Percentiles rank a stretch among this genome's conserved stretches.
Conservation (phyloP, 805 yeast genomes). For the Teunomyces panamensis region DNA sequence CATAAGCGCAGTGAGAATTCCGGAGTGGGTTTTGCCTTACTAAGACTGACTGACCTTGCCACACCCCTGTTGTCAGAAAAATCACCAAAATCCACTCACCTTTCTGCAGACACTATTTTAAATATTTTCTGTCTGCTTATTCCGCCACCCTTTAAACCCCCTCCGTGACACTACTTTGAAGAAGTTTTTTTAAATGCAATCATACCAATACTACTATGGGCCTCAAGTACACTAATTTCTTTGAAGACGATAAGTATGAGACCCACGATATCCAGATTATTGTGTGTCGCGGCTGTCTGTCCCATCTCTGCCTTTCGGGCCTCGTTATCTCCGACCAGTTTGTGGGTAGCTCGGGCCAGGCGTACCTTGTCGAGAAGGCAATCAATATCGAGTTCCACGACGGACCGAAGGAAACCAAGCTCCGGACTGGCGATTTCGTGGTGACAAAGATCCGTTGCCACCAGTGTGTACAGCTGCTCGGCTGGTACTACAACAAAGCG, state of each 20-base stretch:
- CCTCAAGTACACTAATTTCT: conserved; percentile 36
- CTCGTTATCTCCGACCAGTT: conserved; percentile 38
- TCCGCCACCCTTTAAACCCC: background rate
- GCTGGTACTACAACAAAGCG: conserved; percentile 42
- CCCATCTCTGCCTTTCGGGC: conserved; percentile 38
- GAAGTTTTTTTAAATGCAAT: background rate
- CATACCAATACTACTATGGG: conserved; percentile 29
- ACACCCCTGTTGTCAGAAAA: background rate
- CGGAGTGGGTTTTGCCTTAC: too few relatives aligned
- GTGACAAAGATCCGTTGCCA: conserved; percentile 37
- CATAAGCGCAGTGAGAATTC: too few relatives aligned
- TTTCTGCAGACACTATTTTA: background rate
- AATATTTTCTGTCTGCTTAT: conserved; percentile 1
- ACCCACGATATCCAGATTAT: conserved; percentile 35
- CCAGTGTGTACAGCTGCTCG: conserved; percentile 35
- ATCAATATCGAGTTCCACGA: conserved; percentile 32
- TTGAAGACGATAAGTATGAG: conserved; percentile 36
- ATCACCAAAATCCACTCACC: background rate
- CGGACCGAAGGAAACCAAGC: conserved; percentile 28
- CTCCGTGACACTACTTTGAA: too few relatives aligned
- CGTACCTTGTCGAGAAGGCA: conserved; percentile 38
- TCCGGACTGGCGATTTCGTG: conserved; percentile 40
- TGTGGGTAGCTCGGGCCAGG: conserved; percentile 40
- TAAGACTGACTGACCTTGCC: background rate
- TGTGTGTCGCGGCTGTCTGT: conserved; percentile 38